phyloP scores from a whole-genome alignment of 148 eudicot genomes.

The Polygonum maritimum region DNA sequence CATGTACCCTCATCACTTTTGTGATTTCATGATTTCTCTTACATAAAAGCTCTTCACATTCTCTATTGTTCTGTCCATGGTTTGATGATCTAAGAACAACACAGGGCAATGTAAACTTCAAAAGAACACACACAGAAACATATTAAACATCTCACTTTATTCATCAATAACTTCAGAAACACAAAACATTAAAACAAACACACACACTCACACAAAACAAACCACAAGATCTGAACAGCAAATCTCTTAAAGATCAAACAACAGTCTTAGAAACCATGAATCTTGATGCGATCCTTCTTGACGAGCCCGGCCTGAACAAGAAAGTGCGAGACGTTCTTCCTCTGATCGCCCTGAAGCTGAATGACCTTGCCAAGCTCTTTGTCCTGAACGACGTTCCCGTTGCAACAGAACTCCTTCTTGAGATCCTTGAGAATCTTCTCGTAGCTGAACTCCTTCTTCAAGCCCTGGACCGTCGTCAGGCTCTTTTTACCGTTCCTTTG shows the following conservation, averaged over 20 bases:
- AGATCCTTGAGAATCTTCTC: slow-evolving; percentile 72
- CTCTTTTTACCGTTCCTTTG: slow-evolving; percentile 88
- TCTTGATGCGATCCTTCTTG: slow-evolving; percentile 70
- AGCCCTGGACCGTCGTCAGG: slow-evolving; percentile 77
- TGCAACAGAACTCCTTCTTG: slow-evolving; percentile 75
- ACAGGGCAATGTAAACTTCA: not conserved
- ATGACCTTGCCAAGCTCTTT: slow-evolving; percentile 75
- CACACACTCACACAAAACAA: not conserved
- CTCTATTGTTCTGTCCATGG: not conserved
- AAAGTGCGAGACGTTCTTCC: slow-evolving; percentile 64
- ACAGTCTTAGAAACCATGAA: slow-evolving; percentile 59
- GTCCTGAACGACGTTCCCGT: slow-evolving; percentile 75
- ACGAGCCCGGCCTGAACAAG: slow-evolving; percentile 50
- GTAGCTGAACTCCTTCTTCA: slow-evolving; percentile 63
- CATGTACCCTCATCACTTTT: not conserved
- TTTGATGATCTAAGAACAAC: not conserved
- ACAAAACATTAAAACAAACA: not conserved
- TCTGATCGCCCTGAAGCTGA: slow-evolving; percentile 89
- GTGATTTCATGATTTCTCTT: not conserved
- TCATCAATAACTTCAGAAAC: not conserved
- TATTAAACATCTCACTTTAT: not conserved
- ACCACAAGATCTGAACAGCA: not conserved
- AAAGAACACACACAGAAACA: not conserved
- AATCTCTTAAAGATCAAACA: not conserved
- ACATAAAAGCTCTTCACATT: not conserved